phyloP scores from a whole-genome alignment of 140 eudicot genomes.

The Senecio squalidus region DNA sequence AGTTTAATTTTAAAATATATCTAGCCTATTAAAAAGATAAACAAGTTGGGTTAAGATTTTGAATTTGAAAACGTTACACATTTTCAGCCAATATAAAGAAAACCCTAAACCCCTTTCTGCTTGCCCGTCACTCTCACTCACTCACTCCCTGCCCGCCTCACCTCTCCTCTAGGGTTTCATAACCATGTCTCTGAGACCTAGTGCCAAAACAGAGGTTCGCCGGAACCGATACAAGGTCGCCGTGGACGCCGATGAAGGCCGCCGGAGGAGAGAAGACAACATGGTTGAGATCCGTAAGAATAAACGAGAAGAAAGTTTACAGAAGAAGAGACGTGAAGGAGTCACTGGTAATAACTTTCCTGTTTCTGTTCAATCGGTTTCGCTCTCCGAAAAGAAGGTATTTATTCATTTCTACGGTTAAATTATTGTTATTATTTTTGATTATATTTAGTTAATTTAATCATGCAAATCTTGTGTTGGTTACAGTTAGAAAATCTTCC shows the following conservation, averaged over 20 bases:
- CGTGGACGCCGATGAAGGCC: slow-evolving; percentile 4
- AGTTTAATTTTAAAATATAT: too few species aligned
- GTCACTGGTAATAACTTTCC: background rate
- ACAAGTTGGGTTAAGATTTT: too few species aligned
- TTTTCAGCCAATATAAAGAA: too few species aligned
- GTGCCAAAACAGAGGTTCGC: slow-evolving; percentile 7
- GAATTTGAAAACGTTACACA: too few species aligned
- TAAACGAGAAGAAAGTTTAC: slow-evolving; percentile 3
- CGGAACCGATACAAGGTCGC: slow-evolving; percentile 13
- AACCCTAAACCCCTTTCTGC: too few species aligned
- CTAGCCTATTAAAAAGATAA: too few species aligned
- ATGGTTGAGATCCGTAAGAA: slow-evolving; percentile 14
- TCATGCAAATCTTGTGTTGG: too few species aligned
- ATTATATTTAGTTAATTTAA: too few species aligned
- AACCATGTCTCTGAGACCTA: slow-evolving; percentile 9
- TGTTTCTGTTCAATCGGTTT: background rate
- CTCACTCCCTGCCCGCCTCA: too few species aligned
- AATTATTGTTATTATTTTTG: too few species aligned
- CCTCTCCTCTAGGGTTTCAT: slow-evolving; percentile 9
- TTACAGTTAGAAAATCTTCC: slow-evolving; percentile 24
- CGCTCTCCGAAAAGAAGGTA: background rate
- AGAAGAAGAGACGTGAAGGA: slow-evolving; percentile 1
- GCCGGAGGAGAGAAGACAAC: slow-evolving; percentile 10
- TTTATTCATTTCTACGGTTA: too few species aligned
- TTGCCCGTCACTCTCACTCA: too few species aligned